A percentile compares a stretch with the other conserved stretches of the same genome.
phyloP scores from a whole-genome alignment of 805 yeast genomes.

The Spathaspora boniae region DNA sequence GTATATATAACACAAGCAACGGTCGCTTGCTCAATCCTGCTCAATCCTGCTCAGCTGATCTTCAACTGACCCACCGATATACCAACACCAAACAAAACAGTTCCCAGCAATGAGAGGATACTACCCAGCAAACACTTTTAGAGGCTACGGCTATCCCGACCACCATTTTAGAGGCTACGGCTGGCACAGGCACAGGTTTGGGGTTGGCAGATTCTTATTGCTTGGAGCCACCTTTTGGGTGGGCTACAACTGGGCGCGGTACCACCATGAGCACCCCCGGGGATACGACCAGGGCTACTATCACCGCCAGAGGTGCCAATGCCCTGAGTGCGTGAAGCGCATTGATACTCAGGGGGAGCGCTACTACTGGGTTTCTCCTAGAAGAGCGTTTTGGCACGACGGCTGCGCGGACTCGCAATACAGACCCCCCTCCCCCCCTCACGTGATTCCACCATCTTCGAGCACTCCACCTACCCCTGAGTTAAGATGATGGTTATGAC shows the following conservation, averaged over 20 bases:
- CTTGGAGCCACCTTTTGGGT: conserved; percentile 1
- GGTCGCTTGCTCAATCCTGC: too few relatives aligned
- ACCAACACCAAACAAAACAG: too few relatives aligned
- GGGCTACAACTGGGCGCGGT: conserved; percentile 1
- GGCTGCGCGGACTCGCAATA: background rate
- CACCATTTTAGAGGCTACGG: background rate
- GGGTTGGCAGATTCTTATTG: background rate
- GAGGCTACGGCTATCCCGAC: background rate
- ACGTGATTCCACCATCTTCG: background rate
- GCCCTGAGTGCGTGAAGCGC: background rate
- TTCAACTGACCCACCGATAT: background rate
- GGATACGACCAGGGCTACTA: background rate
- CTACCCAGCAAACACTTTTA: background rate
- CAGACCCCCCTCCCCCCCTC: background rate
- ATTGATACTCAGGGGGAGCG: background rate
- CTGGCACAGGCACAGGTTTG: background rate
- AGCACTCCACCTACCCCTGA: too few relatives aligned
- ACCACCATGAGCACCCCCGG: conserved; percentile 1
- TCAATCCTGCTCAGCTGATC: background rate
- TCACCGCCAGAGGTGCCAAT: background rate
- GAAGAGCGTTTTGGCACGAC: background rate
- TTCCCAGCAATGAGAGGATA: too few relatives aligned
- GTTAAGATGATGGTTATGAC: too few relatives aligned
- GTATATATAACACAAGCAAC: too few relatives aligned
- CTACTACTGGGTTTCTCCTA: background rate